phyloP scores from a whole-genome alignment of 495 filamentous ascomycete species.

The Clohesyomyces aquaticus region DNA sequence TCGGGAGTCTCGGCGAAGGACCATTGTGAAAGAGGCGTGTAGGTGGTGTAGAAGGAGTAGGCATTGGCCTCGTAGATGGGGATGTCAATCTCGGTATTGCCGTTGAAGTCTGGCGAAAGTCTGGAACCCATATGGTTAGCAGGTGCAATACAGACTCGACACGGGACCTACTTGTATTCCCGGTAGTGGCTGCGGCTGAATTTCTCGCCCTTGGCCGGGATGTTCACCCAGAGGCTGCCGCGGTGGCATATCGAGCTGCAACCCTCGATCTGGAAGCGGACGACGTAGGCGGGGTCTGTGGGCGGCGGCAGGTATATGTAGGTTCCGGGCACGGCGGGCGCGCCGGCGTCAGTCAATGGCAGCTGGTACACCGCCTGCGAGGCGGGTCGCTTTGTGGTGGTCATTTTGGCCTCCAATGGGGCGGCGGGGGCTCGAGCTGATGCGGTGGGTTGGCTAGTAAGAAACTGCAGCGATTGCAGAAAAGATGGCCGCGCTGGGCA shows the following conservation, averaged over 20 bases:
- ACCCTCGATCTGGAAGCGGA: constrained; percentile 93
- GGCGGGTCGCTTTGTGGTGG: constrained; percentile 21
- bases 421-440: neutral
- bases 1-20: constrained; percentile 57
- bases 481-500: constrained; percentile 5
- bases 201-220: constrained; percentile 71
- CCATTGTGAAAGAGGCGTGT: constrained; percentile 81
- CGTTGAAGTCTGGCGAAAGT: constrained; percentile 88
- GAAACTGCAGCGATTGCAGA: constrained; percentile 9
- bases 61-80: constrained; percentile 82
- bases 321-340: constrained; percentile 83
- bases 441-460: constrained; percentile 26
- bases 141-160: neutral
- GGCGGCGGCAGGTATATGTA: constrained; percentile 91
- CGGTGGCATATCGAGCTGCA: constrained; percentile 93
- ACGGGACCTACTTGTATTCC: constrained; percentile 70
- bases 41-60: constrained; percentile 95
- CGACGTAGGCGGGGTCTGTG: constrained; percentile 66
- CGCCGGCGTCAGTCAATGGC: constrained; percentile 86
- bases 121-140: constrained; percentile 52
- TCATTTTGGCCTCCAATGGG: constrained; percentile 13
- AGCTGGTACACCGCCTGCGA: constrained; percentile 70
- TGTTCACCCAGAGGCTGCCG: constrained; percentile 94
- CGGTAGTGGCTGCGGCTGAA: constrained; percentile 79
- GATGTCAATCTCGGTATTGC: constrained; percentile 84